phyloP scores from a whole-genome alignment of 139 green algal genomes.

The Chlamydomonas incerta region DNA sequence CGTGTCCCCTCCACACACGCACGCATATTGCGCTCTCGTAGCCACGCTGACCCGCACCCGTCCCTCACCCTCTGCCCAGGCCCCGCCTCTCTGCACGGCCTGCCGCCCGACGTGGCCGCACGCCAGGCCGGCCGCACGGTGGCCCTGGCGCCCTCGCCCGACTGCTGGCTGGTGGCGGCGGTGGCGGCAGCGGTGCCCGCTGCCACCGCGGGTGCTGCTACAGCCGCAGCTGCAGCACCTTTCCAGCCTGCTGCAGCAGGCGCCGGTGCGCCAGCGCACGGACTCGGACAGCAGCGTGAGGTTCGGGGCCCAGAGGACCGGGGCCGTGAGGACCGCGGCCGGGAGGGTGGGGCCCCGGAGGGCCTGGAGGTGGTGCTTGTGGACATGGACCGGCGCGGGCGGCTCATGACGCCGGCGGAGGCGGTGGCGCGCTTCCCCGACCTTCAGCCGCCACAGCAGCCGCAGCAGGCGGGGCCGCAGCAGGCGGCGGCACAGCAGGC shows the following conservation, averaged over 20 bases:
- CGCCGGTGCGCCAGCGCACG: too few relatives aligned
- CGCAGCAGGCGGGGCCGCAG: not conserved
- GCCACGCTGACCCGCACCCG: too few relatives aligned
- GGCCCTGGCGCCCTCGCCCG: slow-evolving; percentile 36
- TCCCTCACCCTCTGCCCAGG: not conserved
- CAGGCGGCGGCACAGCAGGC: not conserved
- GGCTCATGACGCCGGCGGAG: slow-evolving; percentile 32
- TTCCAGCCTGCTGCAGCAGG: not conserved
- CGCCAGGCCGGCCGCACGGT: slow-evolving; percentile 44
- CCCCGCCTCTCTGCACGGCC: slow-evolving; percentile 5
- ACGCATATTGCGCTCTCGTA: too few relatives aligned
- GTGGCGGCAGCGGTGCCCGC: not conserved
- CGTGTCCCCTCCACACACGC: too few relatives aligned
- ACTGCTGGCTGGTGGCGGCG: slow-evolving; percentile 50
- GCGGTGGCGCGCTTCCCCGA: slow-evolving; percentile 21
- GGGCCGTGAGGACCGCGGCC: too few relatives aligned
- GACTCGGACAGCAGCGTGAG: not conserved
- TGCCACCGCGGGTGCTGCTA: too few relatives aligned
- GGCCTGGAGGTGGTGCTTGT: slow-evolving; percentile 29
- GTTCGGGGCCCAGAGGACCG: too few relatives aligned
- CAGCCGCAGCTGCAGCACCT: not conserved
- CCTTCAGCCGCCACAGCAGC: not conserved
- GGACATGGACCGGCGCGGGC: slow-evolving; percentile 40
- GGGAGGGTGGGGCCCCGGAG: not conserved
- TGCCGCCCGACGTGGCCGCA: slow-evolving; percentile 51